Evolutionary conservation across 2,329 filamentous ascomycete genomes (phyloP).

Genomic region (Madurella mycetomatis): DNA sequence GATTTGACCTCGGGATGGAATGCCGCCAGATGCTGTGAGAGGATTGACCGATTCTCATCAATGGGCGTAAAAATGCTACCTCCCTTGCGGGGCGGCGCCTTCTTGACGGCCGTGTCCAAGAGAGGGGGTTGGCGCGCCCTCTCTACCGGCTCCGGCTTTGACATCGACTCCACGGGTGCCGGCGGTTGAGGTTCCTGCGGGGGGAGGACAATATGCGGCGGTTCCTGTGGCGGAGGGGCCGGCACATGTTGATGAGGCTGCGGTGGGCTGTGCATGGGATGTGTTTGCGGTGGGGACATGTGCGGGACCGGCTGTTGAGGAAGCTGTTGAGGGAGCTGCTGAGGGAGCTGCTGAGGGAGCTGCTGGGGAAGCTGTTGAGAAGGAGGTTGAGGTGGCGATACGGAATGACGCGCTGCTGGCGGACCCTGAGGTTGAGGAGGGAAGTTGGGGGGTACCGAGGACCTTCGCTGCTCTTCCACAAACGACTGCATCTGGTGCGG

Average conservation of each 20-base stretch:
- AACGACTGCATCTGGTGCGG: constrained; percentile 60
- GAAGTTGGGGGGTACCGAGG: constrained; percentile 66
- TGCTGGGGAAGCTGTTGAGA: constrained; percentile 47
- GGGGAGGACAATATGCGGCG: constrained; percentile 33
- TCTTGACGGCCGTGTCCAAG: constrained; percentile 54
- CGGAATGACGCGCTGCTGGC: constrained; percentile 46
- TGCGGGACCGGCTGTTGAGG: constrained; percentile 53
- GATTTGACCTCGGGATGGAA: constrained; percentile 54
- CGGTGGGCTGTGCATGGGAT: constrained; percentile 32
- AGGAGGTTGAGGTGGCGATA: constrained; percentile 56
- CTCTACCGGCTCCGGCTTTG: constrained; percentile 40
- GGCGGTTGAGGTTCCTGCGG: constrained; percentile 50
- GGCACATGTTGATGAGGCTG: constrained; percentile 35
- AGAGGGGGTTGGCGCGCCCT: constrained; percentile 41
- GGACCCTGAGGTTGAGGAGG: constrained; percentile 52
- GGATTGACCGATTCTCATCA: constrained; percentile 82
- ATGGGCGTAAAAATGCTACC: constrained; percentile 98
- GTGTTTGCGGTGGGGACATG: constrained; percentile 42
- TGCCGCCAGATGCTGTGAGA: constrained; percentile 75
- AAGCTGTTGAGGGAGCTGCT: constrained; percentile 44
- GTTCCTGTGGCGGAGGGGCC: constrained; percentile 30
- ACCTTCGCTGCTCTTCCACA: constrained; percentile 69
- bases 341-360: constrained; percentile 51
- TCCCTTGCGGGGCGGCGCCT: constrained; percentile 69
- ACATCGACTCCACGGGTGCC: constrained; percentile 47